Evolutionary conservation across 495 filamentous ascomycete genomes (phyloP).

Genomic region (Aspergillus indologenus): DNA sequence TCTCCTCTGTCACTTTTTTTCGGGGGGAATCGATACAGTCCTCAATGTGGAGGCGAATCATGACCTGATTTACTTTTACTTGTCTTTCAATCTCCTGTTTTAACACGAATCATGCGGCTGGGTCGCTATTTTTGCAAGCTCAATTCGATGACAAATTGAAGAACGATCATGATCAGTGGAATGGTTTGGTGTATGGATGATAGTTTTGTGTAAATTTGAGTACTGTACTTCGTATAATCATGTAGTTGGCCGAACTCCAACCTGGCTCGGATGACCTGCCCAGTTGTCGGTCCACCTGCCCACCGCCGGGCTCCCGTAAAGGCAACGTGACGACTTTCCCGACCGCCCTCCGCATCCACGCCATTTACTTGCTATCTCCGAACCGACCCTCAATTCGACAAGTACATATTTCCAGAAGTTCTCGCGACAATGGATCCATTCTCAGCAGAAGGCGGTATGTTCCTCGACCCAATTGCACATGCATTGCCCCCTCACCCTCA

Average conservation of each 20-base stretch:
- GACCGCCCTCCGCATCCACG: constrained; percentile 14
- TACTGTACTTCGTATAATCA: not conserved
- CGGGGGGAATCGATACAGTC: not conserved
- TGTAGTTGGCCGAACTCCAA: not conserved
- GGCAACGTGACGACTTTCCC: constrained; percentile 30
- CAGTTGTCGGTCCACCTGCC: constrained; percentile 16
- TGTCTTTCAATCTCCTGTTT: constrained; percentile 8
- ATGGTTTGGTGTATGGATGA: no score
- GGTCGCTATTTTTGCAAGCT: constrained; percentile 16
- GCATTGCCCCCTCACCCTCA: not conserved
- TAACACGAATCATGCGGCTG: constrained; percentile 15
- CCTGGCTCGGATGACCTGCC: constrained; percentile 13
- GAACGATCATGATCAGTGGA: not conserved
- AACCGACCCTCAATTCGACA: not conserved
- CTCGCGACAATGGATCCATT: constrained; percentile 85
- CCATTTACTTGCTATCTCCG: not conserved
- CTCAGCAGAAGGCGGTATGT: constrained; percentile 78
- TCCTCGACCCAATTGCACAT: not conserved
- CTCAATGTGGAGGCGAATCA: constrained; percentile 8
- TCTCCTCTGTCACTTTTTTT: not conserved
- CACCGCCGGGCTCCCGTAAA: constrained; percentile 16
- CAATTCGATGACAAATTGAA: not conserved
- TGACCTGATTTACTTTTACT: not conserved
- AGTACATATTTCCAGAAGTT: no score
- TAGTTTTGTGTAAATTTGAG: no score